Percentiles rank a stretch among this genome's conserved stretches.
phyloP scores from a whole-genome alignment of 257 asterid genomes.

The Penstemon davidsonii region DNA sequence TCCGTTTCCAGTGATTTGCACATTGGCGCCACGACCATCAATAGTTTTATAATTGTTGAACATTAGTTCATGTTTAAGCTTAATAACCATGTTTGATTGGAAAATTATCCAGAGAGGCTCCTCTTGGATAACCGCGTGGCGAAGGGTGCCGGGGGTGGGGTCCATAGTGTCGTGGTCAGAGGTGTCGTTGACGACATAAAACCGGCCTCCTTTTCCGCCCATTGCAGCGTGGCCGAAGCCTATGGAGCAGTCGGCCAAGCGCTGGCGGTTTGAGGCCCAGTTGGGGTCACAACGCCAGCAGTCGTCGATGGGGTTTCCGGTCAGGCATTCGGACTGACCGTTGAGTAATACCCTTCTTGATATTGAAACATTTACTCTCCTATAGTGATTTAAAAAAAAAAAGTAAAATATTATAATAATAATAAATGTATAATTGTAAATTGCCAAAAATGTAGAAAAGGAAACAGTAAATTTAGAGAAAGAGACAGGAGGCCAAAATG shows the following conservation, averaged over 20 bases:
- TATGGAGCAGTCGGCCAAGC: conserved; percentile 33
- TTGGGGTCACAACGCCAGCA: conserved; percentile 36
- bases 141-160: conserved; percentile 37
- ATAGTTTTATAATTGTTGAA: conserved; percentile 26
- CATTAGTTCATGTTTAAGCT: conserved; percentile 30
- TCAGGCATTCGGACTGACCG: conserved; percentile 23
- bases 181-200: conserved; percentile 28
- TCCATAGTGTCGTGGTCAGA: conserved; percentile 30
- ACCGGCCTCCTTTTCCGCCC: conserved; percentile 36
- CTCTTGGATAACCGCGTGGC: conserved; percentile 37
- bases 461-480: not conserved
- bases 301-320: conserved; percentile 40
- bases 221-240: conserved; percentile 31
- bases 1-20: conserved; percentile 30
- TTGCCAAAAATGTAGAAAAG: not conserved
- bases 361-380: conserved; percentile 30
- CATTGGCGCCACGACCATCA: conserved; percentile 33
- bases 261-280: conserved; percentile 33
- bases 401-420: not conserved
- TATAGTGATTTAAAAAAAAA: not conserved
- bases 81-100: conserved; percentile 27
- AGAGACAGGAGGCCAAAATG: not conserved
- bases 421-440: not conserved
- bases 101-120: conserved; percentile 35
- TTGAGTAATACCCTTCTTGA: conserved; percentile 18